phyloP scores from a whole-genome alignment of 2,329 filamentous ascomycete species.

The Gnomoniopsis smithogilvyi region DNA sequence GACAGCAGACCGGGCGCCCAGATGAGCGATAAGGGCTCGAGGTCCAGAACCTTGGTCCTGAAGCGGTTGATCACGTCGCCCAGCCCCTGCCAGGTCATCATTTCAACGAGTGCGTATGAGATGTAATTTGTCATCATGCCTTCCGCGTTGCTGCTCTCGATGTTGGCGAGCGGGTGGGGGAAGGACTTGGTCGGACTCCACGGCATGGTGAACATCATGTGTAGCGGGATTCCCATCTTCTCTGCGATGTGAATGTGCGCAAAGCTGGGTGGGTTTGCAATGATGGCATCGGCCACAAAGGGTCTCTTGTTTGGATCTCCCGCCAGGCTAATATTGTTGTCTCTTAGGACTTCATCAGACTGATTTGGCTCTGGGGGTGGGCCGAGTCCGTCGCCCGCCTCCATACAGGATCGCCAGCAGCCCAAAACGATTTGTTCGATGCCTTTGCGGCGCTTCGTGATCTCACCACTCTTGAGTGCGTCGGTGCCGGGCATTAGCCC shows the following conservation, averaged over 20 bases:
- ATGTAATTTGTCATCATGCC: slow-evolving; percentile 76
- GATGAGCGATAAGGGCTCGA: slow-evolving; percentile 75
- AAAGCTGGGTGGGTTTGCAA: slow-evolving; percentile 76
- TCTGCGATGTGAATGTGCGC: slow-evolving; percentile 74
- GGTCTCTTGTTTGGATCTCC: slow-evolving; percentile 48
- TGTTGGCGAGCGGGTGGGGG: slow-evolving; percentile 81
- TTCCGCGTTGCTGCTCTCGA: slow-evolving; percentile 73
- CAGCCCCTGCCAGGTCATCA: slow-evolving; percentile 90
- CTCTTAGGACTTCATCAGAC: slow-evolving; percentile 47
- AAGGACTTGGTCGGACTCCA: slow-evolving; percentile 85
- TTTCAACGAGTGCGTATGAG: slow-evolving; percentile 80
- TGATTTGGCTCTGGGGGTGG: slow-evolving; percentile 44
- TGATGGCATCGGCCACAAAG: slow-evolving; percentile 81
- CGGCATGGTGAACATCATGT: slow-evolving; percentile 95
- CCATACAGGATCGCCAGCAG: slow-evolving; percentile 83
- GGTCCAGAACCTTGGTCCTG: slow-evolving; percentile 66
- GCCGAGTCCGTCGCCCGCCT: slow-evolving; percentile 66
- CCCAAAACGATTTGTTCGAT: slow-evolving; percentile 79
- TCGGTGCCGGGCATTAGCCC: slow-evolving; percentile 82
- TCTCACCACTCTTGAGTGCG: slow-evolving; percentile 71
- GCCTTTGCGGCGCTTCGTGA: slow-evolving; percentile 69
- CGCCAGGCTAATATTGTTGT: slow-evolving; percentile 37
- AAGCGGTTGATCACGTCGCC: slow-evolving; percentile 92
- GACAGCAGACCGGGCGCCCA: slow-evolving; percentile 80
- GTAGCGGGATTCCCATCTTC: slow-evolving; percentile 69